Base-by-base conservation (phyloP, 129 eudicot species). In the Saposhnikovia divaricata region DNA sequence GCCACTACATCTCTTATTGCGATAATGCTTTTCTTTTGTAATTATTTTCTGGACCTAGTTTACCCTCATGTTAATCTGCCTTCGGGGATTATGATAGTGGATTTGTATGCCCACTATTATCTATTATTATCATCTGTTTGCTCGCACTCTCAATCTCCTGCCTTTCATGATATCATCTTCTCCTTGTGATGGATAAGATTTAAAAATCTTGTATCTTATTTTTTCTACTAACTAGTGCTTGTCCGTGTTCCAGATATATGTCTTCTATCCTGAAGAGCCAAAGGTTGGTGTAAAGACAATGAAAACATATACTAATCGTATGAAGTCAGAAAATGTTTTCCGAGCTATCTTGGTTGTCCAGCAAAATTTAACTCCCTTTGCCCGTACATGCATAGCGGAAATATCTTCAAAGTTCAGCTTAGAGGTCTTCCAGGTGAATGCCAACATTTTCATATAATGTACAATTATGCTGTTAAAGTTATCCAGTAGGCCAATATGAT, bases 231-330 rank as follows among this genome's bases (percentile, higher is more conserved):
- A 61, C 40, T 53, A 79, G 43, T 37, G 40, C 37, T 23, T 55
- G 10, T 21, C 55, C 74, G 48, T 61, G 80, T 4, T 53, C 69
- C 87, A 94, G 98, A 92, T 94, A 57, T 94, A 90, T 68, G 88
- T 92, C 28, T 94, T 94, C 89, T 94, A 87, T 83, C 98, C 97
- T 4, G 98, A 94, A 71, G 97, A 92, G 69, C 81, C 86, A 78
- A 94, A 94, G 88, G 97, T 94, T 85, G 98, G 98, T 81, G 97
- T 92, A 7, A 90, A 92, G 87, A 89, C 92, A 1, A 86, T 94
- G 82, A 90, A 90, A 87, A 88, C 86, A 48, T 94, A 91, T 53
- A 86, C 89, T 44, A 82, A 86, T 55, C 93, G 96, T 34, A 94
- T 94, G 98, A 90, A 94, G 83, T 82, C 88, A 34, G 98, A 94